Evolutionary conservation across 2,329 filamentous ascomycete genomes (phyloP).

Genomic region (Fusarium equiseti): DNA sequence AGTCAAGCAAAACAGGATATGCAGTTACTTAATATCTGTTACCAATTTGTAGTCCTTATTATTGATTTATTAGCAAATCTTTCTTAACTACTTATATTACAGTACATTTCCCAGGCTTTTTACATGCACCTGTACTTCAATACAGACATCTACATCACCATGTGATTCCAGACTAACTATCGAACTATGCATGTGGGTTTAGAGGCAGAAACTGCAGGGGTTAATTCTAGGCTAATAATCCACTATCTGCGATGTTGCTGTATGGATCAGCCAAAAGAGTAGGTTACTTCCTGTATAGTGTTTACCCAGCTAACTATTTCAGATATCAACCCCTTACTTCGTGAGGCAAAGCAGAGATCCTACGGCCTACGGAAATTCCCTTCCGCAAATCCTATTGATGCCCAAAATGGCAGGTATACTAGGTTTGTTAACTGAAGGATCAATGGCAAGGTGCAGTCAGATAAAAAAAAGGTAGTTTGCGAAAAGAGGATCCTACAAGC

Average conservation of each 20-base stretch:
- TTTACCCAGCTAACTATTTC: no score
- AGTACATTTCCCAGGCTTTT: accelerated
- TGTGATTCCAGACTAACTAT: neutral
- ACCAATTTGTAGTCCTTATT: neutral
- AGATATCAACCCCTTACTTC: no score
- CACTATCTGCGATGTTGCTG: neutral
- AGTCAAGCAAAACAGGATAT: neutral
- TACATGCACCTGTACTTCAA: accelerated
- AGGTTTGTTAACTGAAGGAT: neutral
- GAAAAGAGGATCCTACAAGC: neutral
- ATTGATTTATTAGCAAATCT: no score
- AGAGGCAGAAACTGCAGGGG: no score
- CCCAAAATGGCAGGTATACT: neutral
- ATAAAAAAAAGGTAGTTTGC: neutral
- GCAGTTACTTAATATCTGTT: accelerated
- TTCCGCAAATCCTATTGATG: neutral
- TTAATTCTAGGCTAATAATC: neutral
- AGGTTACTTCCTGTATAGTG: no score
- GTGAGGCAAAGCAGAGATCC: neutral
- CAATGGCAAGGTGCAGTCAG: neutral
- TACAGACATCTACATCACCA: neutral
- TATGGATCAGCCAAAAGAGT: no score
- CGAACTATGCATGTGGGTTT: no score
- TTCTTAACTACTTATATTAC: accelerated
- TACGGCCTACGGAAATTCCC: neutral